These are phyloP conservation scores for Neocallimastix lanati DNA, from an alignment of 192 early-diverging fungal species.

Conservation along the genomic window DNA sequence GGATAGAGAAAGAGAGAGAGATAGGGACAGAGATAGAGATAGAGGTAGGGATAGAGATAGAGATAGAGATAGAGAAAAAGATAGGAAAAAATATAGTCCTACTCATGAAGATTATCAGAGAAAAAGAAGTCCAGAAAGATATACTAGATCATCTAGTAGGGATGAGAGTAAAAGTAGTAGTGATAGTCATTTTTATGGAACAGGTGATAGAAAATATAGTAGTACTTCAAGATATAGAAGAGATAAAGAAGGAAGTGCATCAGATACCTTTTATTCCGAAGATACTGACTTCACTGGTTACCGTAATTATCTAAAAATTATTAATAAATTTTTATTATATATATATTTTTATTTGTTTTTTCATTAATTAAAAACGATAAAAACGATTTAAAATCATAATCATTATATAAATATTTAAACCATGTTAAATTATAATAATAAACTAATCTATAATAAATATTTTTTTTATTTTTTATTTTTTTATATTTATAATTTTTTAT, in stretches of 20 bases:
- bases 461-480: too few relatives aligned
- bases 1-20: not conserved
- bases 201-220: not conserved
- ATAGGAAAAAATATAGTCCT: not conserved
- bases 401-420: too few relatives aligned
- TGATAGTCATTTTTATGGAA: not conserved
- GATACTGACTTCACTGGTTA: not conserved
- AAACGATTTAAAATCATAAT: too few relatives aligned
- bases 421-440: too few relatives aligned
- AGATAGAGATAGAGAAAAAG: not conserved
- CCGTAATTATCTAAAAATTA: too few relatives aligned
- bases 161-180: not conserved
- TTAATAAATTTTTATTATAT: too few relatives aligned
- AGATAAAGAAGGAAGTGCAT: not conserved
- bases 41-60: not conserved
- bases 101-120: not conserved
- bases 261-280: not conserved
- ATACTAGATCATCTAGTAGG: not conserved
- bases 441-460: too few relatives aligned
- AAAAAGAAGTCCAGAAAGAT: not conserved
- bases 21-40: not conserved
- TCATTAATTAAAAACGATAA: too few relatives aligned
- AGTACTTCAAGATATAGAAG: not conserved
- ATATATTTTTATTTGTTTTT: not conserved
- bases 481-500: too few relatives aligned